Percentiles rank a stretch among this genome's conserved stretches.
Conservation (phyloP, 176 grass and related monocot genomes). For the Musa troglodytarum region DNA sequence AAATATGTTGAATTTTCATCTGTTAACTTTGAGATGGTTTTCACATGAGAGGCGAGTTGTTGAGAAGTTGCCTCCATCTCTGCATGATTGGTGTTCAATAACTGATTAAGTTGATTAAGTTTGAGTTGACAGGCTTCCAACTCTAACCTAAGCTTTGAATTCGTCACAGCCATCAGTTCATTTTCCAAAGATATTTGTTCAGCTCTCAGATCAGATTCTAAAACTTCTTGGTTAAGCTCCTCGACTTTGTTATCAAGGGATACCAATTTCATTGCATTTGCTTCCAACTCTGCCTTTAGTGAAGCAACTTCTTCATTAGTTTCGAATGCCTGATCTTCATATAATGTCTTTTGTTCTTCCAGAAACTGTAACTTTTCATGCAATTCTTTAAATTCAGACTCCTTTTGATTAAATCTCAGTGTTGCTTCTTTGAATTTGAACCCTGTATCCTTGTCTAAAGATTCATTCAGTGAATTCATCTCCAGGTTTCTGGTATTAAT, state of each 20-base stretch:
- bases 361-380: slow-evolving; percentile 37
- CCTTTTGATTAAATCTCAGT: slow-evolving; percentile 31
- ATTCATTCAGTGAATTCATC: slow-evolving; percentile 47
- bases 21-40: slow-evolving; percentile 34
- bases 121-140: slow-evolving; percentile 3
- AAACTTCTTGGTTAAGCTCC: not conserved
- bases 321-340: slow-evolving; percentile 40
- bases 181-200: slow-evolving; percentile 34
- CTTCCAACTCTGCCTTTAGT: slow-evolving; percentile 68
- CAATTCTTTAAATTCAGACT: slow-evolving; percentile 38
- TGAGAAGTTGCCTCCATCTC: slow-evolving; percentile 42
- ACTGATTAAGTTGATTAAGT: slow-evolving; percentile 1
- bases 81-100: slow-evolving; percentile 4
- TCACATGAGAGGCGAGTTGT: slow-evolving; percentile 31
- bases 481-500: slow-evolving; percentile 59
- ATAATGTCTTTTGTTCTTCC: slow-evolving; percentile 45
- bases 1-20: slow-evolving; percentile 36
- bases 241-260: not conserved
- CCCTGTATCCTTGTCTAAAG: slow-evolving; percentile 72
- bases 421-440: slow-evolving; percentile 14
- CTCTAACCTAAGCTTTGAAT: not conserved
- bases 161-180: not conserved
- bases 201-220: not conserved
- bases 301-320: slow-evolving; percentile 52
- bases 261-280: slow-evolving; percentile 55